These are phyloP conservation scores for Liriodendron chinense DNA, from an alignment of 164 flowering plant species.

Conservation along the genomic window DNA sequence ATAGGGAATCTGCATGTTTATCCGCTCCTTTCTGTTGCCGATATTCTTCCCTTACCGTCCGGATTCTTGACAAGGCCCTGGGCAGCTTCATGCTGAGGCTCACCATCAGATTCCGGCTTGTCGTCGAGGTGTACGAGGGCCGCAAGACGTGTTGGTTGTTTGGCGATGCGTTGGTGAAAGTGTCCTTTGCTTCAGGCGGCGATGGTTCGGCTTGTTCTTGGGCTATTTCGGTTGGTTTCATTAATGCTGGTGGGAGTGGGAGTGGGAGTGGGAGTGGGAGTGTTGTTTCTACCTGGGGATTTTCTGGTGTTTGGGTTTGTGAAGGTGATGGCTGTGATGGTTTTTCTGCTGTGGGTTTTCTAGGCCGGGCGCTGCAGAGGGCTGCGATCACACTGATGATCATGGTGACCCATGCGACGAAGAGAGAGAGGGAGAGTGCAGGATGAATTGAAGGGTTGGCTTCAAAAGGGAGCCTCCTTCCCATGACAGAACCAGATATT, in stretches of 20 bases:
- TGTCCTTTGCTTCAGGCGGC: not conserved
- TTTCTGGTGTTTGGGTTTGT: not conserved
- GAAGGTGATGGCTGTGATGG: not conserved
- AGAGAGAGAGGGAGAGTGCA: conserved; percentile 20
- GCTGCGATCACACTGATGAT: conserved; percentile 23
- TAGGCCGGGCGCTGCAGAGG: conserved; percentile 22
- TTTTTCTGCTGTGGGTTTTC: conserved; percentile 7
- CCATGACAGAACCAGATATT: conserved; percentile 17
- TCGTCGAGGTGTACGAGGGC: not conserved
- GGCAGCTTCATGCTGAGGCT: conserved; percentile 29
- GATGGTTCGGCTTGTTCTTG: not conserved
- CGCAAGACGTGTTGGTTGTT: not conserved
- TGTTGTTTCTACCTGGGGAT: not conserved
- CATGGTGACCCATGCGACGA: conserved; percentile 24
- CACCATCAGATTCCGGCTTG: conserved; percentile 10
- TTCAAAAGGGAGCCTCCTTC: conserved; percentile 29
- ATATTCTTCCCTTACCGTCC: conserved; percentile 13
- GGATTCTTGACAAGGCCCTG: not conserved
- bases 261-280: conserved; percentile 9
- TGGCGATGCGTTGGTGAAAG: not conserved
- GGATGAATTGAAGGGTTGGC: conserved; percentile 15
- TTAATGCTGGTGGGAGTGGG: conserved; percentile 1
- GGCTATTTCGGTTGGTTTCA: not conserved
- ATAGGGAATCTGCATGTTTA: conserved; percentile 45
- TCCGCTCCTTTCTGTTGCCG: conserved; percentile 7